Evolutionary conservation across 768 basidiomycete species (phyloP), one percentile per base, ranked within the genome.

Genomic region (Lyophyllum decastes): DNA sequence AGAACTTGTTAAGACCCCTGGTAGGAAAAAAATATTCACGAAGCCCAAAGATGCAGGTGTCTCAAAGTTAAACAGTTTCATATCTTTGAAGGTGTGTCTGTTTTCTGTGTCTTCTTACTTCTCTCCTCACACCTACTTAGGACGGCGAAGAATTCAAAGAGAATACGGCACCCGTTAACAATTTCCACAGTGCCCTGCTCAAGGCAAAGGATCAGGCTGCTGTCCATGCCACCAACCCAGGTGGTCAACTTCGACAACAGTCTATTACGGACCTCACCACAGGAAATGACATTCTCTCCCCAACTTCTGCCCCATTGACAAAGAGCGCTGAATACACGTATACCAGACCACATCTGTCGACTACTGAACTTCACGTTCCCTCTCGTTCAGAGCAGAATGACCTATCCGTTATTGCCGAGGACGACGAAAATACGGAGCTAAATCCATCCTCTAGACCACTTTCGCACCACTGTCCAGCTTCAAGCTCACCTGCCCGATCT

Each of bases 1-100:
- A 41, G 90, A 93, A 52, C 79, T 94, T 17, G 84, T 94, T 2
- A 94, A 94, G 73, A 94, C 92, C 1, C 92, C 92, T 14, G 86
- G 89, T 27, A 82, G 90, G 44, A 90, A 83, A 70, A 90, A 82
- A 72, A 70, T 79, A 14, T 73, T 75, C 3, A 82, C 78, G 62
- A 82, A 80, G 62, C 75, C 80, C 17, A 83, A 83, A 62, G 68
- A 76, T 3, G n/a, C 54, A 4, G 40, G 45, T 41, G 66, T 76
- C 5, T 81, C 80, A 9, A 85, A 82, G 66, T 71, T 79, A 55
- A 79, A 76, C 49, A 73, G 68, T 10, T 64, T 76, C 10, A 67
- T 77, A 16, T 65, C 73, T 35, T 78, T 81, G 7, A 80, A 85
- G 68, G 88, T 88, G 61, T 35, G 41, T 40, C n/a, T 30, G 34